Evolutionary conservation across 1,284 basidiomycete genomes (phyloP).

Genomic region (Sporisorium scitamineum): DNA sequence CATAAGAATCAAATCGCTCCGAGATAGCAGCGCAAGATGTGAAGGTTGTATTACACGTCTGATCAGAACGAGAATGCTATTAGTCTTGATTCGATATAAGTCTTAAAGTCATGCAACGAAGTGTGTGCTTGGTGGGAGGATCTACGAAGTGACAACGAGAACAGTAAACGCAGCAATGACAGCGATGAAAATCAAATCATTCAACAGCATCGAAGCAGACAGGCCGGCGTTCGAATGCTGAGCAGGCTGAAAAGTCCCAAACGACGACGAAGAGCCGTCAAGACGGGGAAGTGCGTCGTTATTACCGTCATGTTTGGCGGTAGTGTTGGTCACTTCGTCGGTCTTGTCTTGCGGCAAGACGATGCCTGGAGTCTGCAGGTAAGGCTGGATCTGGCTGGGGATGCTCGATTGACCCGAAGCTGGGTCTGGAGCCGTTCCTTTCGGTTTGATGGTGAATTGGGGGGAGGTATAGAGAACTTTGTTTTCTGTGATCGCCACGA

Average conservation of each 20-base stretch:
- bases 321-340: conserved; percentile 19
- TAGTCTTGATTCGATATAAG: too few species aligned
- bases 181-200: conserved; percentile 13
- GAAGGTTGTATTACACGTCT: neutral
- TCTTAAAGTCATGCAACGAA: too few species aligned
- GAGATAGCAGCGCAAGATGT: neutral
- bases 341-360: conserved; percentile 12
- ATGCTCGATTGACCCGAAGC: conserved; percentile 26
- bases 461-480: conserved; percentile 28
- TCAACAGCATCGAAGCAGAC: neutral
- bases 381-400: conserved; percentile 21
- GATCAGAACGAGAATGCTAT: neutral
- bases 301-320: neutral
- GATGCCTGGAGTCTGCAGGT: conserved; percentile 25
- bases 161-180: conserved; percentile 23
- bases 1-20: neutral
- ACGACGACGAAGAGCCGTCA: conserved; percentile 12
- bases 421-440: conserved; percentile 23
- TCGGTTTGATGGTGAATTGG: conserved; percentile 30
- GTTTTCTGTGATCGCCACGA: conserved; percentile 9
- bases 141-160: conserved; percentile 18
- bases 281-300: conserved; percentile 19
- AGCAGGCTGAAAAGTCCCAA: conserved; percentile 11
- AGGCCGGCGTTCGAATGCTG: neutral
- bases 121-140: neutral